Conservation (phyloP, 169 alveolate species). For the Plasmodium gaboni region DNA sequence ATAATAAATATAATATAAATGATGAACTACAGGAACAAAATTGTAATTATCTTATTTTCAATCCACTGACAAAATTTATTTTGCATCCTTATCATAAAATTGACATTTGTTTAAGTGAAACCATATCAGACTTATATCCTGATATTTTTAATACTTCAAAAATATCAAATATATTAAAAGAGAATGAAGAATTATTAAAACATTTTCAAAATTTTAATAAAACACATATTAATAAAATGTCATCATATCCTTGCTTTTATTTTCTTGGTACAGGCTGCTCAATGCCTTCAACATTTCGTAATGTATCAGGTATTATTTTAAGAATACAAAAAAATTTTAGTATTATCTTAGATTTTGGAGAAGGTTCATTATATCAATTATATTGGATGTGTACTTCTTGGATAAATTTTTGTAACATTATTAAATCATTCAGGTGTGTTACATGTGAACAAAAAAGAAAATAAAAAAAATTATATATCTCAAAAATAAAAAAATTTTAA, state of each 20-base stretch:
- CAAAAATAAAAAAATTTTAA: no score
- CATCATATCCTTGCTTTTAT: conserved; percentile 80
- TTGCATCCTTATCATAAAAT: conserved; percentile 70
- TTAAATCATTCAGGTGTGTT: conserved; percentile 78
- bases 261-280: conserved; percentile 94
- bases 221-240: conserved; percentile 23
- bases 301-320: conserved; percentile 90
- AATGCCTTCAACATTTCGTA: conserved; percentile 92
- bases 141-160: conserved; percentile 45
- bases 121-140: conserved; percentile 52
- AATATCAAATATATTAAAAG: conserved; percentile 27
- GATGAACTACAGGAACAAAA: conserved; percentile 7
- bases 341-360: conserved; percentile 92
- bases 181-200: conserved; percentile 75
- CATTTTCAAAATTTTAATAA: conserved; percentile 62
- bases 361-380: conserved; percentile 92
- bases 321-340: conserved; percentile 78
- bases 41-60: conserved; percentile 21
- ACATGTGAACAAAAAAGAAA: neutral
- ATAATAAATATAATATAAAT: neutral
- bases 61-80: conserved; percentile 50
- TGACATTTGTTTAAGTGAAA: conserved; percentile 35
- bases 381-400: conserved; percentile 81
- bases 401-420: conserved; percentile 62
- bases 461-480: no score